These are phyloP conservation scores for Porphyrellus cyaneotinctus DNA, from an alignment of 768 basidiomycete genomes.

Conservation along the genomic window DNA sequence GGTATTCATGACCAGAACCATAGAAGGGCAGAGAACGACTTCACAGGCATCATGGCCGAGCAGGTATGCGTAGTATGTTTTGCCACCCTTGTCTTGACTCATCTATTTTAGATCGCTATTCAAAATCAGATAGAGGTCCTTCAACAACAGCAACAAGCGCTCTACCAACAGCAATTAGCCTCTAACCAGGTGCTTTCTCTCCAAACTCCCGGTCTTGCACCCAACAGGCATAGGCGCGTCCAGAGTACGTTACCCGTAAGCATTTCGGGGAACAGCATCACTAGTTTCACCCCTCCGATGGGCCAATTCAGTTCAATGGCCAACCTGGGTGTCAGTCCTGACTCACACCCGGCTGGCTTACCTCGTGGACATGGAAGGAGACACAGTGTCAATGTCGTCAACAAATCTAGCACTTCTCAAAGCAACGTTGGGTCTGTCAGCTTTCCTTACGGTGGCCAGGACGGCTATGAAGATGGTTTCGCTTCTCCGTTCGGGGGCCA, in stretches of 20 bases:
- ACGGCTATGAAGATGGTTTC: constrained; percentile 81
- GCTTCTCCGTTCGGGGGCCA: constrained; percentile 61
- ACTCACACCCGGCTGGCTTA: constrained; percentile 59
- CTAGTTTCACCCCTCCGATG: constrained; percentile 40
- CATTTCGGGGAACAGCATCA: constrained; percentile 40
- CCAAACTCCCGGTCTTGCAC: constrained; percentile 70
- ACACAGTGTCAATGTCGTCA: constrained; percentile 89
- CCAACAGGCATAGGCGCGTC: constrained; percentile 76
- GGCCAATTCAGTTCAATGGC: constrained; percentile 59
- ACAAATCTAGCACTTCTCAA: constrained; percentile 55
- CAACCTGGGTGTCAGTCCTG: constrained; percentile 53
- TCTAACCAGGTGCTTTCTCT: constrained; percentile 82
- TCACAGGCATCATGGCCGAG: constrained; percentile 91
- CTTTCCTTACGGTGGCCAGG: constrained; percentile 50
- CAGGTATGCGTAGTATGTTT: constrained; percentile 55
- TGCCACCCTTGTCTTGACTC: constrained; percentile 1
- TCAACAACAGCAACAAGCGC: constrained; percentile 85
- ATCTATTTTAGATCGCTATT: constrained; percentile 62
- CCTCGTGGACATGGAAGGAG: constrained; percentile 85
- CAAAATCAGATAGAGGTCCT: constrained; percentile 89
- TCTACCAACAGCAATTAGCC: constrained; percentile 87
- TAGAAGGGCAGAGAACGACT: constrained; percentile 66
- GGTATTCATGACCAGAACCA: constrained; percentile 37
- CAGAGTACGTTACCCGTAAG: constrained; percentile 78
- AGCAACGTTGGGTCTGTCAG: constrained; percentile 45